phyloP scores from a whole-genome alignment of 768 basidiomycete species.

The Termitomyces sp. region DNA sequence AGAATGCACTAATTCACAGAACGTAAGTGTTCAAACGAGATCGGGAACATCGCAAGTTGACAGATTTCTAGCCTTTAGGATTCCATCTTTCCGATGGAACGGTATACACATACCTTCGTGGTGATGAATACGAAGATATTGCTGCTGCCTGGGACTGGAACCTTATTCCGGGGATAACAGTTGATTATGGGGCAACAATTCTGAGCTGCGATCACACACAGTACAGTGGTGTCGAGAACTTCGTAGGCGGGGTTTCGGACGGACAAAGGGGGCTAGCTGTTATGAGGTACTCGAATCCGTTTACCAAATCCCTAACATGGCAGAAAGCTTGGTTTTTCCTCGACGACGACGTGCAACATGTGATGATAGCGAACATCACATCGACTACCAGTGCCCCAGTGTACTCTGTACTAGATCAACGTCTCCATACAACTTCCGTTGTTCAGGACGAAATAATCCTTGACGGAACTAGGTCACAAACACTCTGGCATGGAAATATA shows the following conservation, averaged over 20 bases:
- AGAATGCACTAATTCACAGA: constrained; percentile 62
- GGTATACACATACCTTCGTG: constrained; percentile 56
- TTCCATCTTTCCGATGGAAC: constrained; percentile 69
- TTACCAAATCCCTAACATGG: constrained; percentile 46
- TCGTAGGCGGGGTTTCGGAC: constrained; percentile 64
- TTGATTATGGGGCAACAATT: constrained; percentile 52
- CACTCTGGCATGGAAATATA: constrained; percentile 62
- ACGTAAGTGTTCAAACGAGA: constrained; percentile 28
- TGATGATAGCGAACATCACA: constrained; percentile 50
- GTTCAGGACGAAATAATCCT: constrained; percentile 30
- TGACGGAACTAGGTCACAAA: constrained; percentile 15
- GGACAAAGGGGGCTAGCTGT: constrained; percentile 50
- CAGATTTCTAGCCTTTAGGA: constrained; percentile 40
- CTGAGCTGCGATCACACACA: constrained; percentile 41
- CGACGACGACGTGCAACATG: constrained; percentile 53
- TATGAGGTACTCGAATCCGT: constrained; percentile 65
- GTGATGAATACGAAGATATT: constrained; percentile 72
- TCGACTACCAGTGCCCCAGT: constrained; percentile 42
- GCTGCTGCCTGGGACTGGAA: constrained; percentile 75
- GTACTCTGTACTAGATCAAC: constrained; percentile 65
- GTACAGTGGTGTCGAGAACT: constrained; percentile 42
- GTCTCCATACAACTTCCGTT: constrained; percentile 36
- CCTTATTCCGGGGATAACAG: constrained; percentile 66
- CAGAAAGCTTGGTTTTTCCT: constrained; percentile 77
- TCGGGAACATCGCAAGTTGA: neutral